Conservation (phyloP, 2,329 filamentous ascomycete genomes). For the Mycogone perniciosa region DNA sequence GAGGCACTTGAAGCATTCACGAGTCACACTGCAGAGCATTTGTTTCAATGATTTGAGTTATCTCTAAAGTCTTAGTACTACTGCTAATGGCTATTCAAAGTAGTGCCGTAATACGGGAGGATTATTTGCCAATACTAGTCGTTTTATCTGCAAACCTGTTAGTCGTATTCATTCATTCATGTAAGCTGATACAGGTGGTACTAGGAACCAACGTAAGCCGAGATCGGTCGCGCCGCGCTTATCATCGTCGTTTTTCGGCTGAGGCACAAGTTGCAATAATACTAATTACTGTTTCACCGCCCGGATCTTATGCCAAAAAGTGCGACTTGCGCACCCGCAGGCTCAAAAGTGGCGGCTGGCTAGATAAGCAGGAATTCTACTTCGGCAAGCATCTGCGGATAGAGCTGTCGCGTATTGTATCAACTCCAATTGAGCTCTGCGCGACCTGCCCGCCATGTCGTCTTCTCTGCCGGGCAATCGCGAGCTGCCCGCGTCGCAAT, state of each 20-base stretch:
- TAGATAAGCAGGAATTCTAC: not conserved
- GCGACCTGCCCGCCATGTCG: conserved; percentile 45
- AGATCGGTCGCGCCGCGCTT: conserved; percentile 15
- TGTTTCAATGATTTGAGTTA: no score
- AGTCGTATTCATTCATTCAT: not conserved
- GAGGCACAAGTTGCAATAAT: not conserved
- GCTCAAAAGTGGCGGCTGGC: conserved; percentile 1
- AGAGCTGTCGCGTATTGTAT: not conserved
- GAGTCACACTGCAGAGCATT: no score
- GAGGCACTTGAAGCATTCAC: no score
- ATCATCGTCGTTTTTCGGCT: conserved; percentile 14
- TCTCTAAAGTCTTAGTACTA: no score
- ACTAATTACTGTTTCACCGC: not conserved
- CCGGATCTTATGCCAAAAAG: conserved; percentile 5
- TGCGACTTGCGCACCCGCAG: conserved; percentile 9
- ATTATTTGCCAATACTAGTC: no score
- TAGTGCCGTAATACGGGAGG: no score
- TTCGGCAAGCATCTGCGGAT: not conserved
- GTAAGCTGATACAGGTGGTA: not conserved
- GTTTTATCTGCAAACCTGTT: not conserved
- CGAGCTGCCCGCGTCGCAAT: conserved; percentile 84
- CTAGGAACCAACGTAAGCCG: conserved; percentile 7
- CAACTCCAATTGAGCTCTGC: conserved; percentile 4
- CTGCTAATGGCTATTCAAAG: no score
- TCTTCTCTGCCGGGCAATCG: conserved; percentile 61